Base-by-base conservation (phyloP, 306 rosid genomes). In the Prunus campanulata region DNA sequence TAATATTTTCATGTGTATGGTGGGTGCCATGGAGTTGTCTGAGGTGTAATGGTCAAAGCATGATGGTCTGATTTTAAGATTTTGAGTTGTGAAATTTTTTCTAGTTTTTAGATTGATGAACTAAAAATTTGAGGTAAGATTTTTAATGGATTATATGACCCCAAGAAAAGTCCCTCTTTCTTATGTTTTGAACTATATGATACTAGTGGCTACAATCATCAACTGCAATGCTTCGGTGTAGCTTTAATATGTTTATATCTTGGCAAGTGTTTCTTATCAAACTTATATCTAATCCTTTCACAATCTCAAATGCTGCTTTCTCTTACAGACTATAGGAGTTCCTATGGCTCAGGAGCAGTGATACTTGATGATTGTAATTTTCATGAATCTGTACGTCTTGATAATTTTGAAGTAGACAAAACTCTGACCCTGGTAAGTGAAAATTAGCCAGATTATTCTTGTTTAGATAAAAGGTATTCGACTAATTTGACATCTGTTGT, bases 301-400 rank as follows among this genome's bases (percentile, higher is more conserved):
- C 69, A 47, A 70, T 74, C 82, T 55, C 64, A 84, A 44, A 27
- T 49, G 51, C 20, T 47, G 25, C 20, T 83, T 88, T 79, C 83
- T 70, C 16, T 68, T 71, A 68, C 91, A 92, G 96, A 87, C 76
- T 87, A 86, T 81, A 77, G 87, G 79, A 88, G 92, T 78, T 92
- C 93, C 22, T 65, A 83, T 65, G 90, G 90, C 79, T 88, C 93
- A 20, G 93, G 89, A 72, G 74, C 89, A 52, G 97, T 92, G 79
- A 25, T 90, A 72, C 88, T 92, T 74, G 97, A 90, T 84, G 97
- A 92, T 78, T 92, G 97, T 77, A 90, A 92, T 86, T 92, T 92
- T 84, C 97, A 92, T 81, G 96, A 92, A 84, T 90, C 97, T 72
- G 97, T 92, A 67, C 96, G 84, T 70, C 96, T 92, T 74, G 97